A percentile compares a stretch with the other conserved stretches of the same genome.
Conservation (phyloP, 176 grass and related monocot genomes). For the Typha latifolia region DNA sequence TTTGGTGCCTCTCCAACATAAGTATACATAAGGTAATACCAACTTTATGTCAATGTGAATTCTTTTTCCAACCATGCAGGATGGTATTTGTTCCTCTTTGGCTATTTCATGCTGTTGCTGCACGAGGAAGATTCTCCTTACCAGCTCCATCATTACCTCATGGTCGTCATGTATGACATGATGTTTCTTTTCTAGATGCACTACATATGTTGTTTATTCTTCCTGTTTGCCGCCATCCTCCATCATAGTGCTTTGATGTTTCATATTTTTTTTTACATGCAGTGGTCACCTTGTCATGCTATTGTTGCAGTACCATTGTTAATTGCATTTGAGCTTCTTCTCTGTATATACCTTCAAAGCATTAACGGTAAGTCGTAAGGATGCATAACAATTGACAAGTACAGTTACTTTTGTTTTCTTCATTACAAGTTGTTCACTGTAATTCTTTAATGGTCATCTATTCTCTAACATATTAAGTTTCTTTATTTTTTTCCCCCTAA, state of each 20-base stretch:
- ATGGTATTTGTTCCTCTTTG: conserved; percentile 58
- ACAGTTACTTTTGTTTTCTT: conserved; percentile 1
- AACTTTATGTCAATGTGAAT: background rate
- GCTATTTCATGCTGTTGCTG: conserved; percentile 47
- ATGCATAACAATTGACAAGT: conserved; percentile 4
- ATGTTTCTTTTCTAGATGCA: background rate
- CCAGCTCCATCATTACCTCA: conserved; percentile 41
- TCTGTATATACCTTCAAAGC: conserved; percentile 53
- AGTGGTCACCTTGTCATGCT: conserved; percentile 56
- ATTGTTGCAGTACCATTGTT: conserved; percentile 52
- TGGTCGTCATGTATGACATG: conserved; percentile 29
- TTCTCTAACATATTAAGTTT: too few species aligned
- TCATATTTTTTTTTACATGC: conserved; percentile 11
- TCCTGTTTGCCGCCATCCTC: background rate
- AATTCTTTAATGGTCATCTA: too few species aligned
- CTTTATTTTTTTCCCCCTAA: too few species aligned
- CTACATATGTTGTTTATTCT: background rate
- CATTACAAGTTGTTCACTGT: background rate
- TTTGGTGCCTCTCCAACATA: background rate
- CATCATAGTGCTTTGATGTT: background rate
- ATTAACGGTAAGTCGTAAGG: conserved; percentile 25
- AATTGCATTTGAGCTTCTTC: conserved; percentile 69
- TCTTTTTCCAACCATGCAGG: conserved; percentile 27
- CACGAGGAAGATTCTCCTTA: conserved; percentile 49
- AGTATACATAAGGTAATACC: background rate